phyloP scores from a whole-genome alignment of 495 filamentous ascomycete genomes.

The Trichoderma reesei region DNA sequence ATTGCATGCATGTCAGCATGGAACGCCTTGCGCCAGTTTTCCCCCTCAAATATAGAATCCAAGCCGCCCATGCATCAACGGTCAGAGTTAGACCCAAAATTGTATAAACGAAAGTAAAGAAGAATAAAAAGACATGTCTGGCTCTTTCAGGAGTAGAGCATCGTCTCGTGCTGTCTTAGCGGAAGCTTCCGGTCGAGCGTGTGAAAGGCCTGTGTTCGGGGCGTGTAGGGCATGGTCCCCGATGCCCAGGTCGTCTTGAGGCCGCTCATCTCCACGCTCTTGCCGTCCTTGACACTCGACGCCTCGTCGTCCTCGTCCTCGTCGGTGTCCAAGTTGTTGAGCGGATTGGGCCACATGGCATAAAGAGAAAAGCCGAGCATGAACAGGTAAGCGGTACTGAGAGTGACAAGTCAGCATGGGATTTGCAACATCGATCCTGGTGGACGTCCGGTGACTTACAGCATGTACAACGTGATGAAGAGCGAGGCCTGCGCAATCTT shows the following conservation, averaged over 20 bases:
- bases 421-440: neutral
- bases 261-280: constrained; percentile 37
- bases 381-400: constrained; percentile 44
- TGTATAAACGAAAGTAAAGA: neutral
- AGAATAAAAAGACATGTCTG: neutral
- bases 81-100: neutral
- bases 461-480: constrained; percentile 56
- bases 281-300: constrained; percentile 15
- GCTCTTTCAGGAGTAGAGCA: neutral
- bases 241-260: constrained; percentile 17
- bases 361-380: constrained; percentile 49
- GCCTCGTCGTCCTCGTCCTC: constrained; percentile 30
- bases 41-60: neutral
- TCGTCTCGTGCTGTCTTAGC: constrained; percentile 16
- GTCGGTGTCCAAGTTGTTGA: constrained; percentile 24
- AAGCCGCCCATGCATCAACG: neutral
- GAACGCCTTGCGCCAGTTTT: neutral
- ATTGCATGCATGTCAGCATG: neutral
- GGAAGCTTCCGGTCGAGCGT: constrained; percentile 42
- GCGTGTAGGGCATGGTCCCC: constrained; percentile 36
- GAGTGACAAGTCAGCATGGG: neutral
- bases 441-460: constrained; percentile 43
- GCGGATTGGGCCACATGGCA: constrained; percentile 50
- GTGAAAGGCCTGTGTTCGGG: constrained; percentile 46
- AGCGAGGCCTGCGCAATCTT: constrained; percentile 67